A percentile compares a stretch with the other conserved stretches of the same genome.
Conservation (phyloP, 768 basidiomycete species). For the Pisolithus albus region DNA sequence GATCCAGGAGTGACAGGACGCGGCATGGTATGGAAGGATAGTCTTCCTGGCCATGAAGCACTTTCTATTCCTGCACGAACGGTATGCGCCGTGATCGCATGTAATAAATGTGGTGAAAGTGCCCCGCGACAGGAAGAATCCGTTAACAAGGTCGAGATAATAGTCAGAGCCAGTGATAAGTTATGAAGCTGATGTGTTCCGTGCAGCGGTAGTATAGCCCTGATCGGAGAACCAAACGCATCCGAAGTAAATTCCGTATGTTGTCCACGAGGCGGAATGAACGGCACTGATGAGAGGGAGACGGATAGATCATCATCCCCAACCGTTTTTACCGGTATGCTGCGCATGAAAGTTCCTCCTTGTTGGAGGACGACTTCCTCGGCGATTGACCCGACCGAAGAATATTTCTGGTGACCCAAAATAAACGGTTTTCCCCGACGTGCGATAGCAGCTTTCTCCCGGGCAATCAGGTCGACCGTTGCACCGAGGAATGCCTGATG, state of each 20-base stretch:
- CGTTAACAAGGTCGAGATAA: constrained; percentile 51
- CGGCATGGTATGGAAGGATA: constrained; percentile 54
- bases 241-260: constrained; percentile 38
- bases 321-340: constrained; percentile 30
- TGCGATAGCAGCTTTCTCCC: constrained; percentile 80
- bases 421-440: constrained; percentile 56
- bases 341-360: constrained; percentile 37
- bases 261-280: constrained; percentile 32
- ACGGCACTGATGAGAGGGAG: constrained; percentile 25
- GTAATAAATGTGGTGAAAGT: constrained; percentile 10
- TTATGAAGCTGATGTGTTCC: constrained; percentile 87
- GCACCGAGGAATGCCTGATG: constrained; percentile 86
- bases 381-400: constrained; percentile 41
- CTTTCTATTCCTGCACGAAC: constrained; percentile 52
- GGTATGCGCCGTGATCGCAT: constrained; percentile 40
- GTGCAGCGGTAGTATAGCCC: constrained; percentile 53
- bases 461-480: constrained; percentile 66
- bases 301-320: constrained; percentile 25
- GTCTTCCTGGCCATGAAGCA: constrained; percentile 75
- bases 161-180: constrained; percentile 58
- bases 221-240: constrained; percentile 39
- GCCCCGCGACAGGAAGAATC: constrained; percentile 27
- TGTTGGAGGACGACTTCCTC: constrained; percentile 34
- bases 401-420: constrained; percentile 55
- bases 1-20: constrained; percentile 13